Percentiles rank a stretch among this genome's conserved stretches.
Evolutionary conservation across 2,329 filamentous ascomycete species (phyloP).

Genomic region (Diplocarpon mali): DNA sequence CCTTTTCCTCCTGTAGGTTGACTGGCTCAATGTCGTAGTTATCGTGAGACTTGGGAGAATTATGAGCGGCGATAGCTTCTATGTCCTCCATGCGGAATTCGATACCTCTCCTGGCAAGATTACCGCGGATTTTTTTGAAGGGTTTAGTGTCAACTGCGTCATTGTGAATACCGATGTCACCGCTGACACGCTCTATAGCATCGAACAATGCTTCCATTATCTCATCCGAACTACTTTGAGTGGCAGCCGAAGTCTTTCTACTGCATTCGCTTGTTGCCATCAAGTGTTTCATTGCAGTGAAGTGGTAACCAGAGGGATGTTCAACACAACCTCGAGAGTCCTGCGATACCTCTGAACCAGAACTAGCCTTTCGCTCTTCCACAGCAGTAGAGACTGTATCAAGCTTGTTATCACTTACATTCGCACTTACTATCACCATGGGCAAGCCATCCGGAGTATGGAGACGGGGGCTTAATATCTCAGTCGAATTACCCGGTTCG

Average conservation of each 20-base stretch:
- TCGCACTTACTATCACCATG: not conserved
- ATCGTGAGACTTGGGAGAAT: not conserved
- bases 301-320: not conserved
- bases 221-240: too few species aligned
- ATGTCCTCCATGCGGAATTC: not conserved
- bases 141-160: not conserved
- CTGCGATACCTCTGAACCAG: not conserved
- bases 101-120: not conserved
- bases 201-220: not conserved
- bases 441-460: not conserved
- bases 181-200: not conserved
- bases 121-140: not conserved
- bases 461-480: too few species aligned
- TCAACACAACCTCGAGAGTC: not conserved
- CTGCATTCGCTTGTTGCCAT: not conserved
- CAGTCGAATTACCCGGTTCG: too few species aligned
- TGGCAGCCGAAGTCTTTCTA: not conserved
- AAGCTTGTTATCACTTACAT: not conserved
- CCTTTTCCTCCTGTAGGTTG: not conserved
- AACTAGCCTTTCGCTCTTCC: not conserved
- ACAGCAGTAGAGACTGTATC: not conserved
- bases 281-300: not conserved
- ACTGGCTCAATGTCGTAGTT: not conserved
- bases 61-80: not conserved
- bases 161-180: not conserved